A percentile compares a stretch with the other conserved stretches of the same genome.
Evolutionary conservation across 768 basidiomycete species (phyloP).

Genomic region (Panellus pusillus): DNA sequence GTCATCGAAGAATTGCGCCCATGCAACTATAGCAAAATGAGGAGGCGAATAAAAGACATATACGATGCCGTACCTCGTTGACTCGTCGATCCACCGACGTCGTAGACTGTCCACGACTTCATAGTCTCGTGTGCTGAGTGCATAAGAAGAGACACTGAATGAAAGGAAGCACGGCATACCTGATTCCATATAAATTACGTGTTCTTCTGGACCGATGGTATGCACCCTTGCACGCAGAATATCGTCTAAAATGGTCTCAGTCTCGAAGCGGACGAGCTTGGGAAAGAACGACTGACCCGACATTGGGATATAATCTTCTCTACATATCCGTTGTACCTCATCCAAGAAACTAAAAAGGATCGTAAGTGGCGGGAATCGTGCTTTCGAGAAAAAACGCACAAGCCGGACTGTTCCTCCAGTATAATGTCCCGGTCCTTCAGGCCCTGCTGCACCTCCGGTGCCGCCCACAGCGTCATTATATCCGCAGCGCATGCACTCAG

Average conservation of each 20-base stretch:
- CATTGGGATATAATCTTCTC: constrained; percentile 51
- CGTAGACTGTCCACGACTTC: constrained; percentile 63
- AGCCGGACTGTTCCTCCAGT: constrained; percentile 60
- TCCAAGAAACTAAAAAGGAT: constrained; percentile 53
- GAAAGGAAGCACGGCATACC: constrained; percentile 22
- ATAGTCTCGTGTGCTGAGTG: constrained; percentile 30
- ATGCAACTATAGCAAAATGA: constrained; percentile 42
- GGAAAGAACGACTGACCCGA: constrained; percentile 37
- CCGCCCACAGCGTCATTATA: constrained; percentile 55
- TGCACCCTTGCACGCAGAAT: constrained; percentile 63
- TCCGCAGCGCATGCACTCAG: constrained; percentile 54
- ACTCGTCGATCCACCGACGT: constrained; percentile 61
- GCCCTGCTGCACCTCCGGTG: constrained; percentile 42
- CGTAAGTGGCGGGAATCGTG: background rate
- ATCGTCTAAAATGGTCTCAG: constrained; percentile 42
- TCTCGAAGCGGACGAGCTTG: background rate
- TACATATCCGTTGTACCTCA: constrained; percentile 51
- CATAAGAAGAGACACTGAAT: background rate
- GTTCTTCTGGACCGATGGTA: constrained; percentile 66
- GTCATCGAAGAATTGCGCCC: constrained; percentile 72
- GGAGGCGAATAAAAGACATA: background rate
- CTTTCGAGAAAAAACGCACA: constrained; percentile 42
- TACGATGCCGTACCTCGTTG: constrained; percentile 47
- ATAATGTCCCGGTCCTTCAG: constrained; percentile 44
- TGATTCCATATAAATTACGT: constrained; percentile 51